Percentiles rank a stretch among this genome's conserved stretches.
Evolutionary conservation across 2,329 filamentous ascomycete genomes (phyloP).

Genomic region (Acarospora socialis): DNA sequence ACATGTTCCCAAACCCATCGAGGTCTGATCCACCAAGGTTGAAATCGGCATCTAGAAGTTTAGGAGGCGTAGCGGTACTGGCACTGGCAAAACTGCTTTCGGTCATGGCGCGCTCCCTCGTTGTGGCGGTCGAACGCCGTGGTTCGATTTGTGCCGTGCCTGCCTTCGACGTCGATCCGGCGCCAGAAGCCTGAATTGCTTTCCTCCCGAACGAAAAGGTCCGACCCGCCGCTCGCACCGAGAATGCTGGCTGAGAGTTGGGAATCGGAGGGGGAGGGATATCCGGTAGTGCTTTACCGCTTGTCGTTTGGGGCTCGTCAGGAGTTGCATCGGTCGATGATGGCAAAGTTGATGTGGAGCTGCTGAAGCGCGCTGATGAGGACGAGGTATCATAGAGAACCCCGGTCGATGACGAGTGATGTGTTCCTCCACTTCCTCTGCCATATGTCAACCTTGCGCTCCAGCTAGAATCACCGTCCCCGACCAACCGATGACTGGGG

Average conservation of each 20-base stretch:
- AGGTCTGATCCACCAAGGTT: constrained; percentile 26
- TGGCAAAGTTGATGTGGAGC: constrained; percentile 41
- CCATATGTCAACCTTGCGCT: constrained; percentile 26
- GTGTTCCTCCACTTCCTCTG: constrained; percentile 35
- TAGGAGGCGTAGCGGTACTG: constrained; percentile 37
- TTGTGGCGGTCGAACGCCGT: constrained; percentile 9
- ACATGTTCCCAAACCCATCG: constrained; percentile 38
- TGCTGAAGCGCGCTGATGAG: constrained; percentile 36
- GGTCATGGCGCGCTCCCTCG: constrained; percentile 35
- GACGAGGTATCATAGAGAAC: constrained; percentile 31
- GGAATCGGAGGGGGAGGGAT: constrained; percentile 28
- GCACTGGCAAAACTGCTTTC: constrained; percentile 35
- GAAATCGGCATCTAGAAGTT: constrained; percentile 32
- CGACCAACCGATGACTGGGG: constrained; percentile 19
- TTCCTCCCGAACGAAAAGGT: constrained; percentile 40
- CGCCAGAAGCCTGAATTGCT: constrained; percentile 22
- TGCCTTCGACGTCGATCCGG: too few species aligned
- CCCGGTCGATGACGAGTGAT: constrained; percentile 32
- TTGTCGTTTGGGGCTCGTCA: constrained; percentile 25
- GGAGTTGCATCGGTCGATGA: constrained; percentile 36
- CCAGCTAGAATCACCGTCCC: constrained; percentile 20
- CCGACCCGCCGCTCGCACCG: constrained; percentile 32
- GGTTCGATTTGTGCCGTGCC: too few species aligned
- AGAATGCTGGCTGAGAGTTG: constrained; percentile 23
- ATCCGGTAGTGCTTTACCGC: constrained; percentile 26